These are phyloP conservation scores for Albizia julibrissin DNA, from an alignment of 306 rosid species.

Conservation along the genomic window DNA sequence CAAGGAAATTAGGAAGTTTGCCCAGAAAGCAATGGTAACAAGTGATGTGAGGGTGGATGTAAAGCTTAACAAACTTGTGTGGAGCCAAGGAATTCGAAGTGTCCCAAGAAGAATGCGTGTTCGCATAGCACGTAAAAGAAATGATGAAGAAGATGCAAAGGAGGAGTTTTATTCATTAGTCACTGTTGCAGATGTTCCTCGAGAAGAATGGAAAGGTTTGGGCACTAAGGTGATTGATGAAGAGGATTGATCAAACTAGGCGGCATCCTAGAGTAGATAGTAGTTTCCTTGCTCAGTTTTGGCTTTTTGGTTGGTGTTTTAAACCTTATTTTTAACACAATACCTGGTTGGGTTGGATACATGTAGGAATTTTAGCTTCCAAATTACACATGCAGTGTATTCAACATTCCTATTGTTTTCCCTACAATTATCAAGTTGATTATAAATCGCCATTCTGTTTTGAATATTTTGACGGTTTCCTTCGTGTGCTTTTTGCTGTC, in stretches of 20 bases:
- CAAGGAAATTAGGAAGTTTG: slow-evolving; percentile 51
- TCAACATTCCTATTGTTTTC: background rate
- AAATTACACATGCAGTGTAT: background rate
- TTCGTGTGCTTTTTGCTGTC: background rate
- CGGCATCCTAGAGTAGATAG: background rate
- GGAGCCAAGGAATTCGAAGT: slow-evolving; percentile 53
- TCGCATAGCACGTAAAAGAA: slow-evolving; percentile 40
- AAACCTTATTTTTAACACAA: background rate
- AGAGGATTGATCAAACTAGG: slow-evolving; percentile 37
- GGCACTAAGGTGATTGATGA: slow-evolving; percentile 52
- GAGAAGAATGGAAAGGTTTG: slow-evolving; percentile 45
- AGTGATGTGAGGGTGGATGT: slow-evolving; percentile 51
- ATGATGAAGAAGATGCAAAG: slow-evolving; percentile 54
- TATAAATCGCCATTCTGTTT: background rate
- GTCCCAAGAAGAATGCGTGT: slow-evolving; percentile 42
- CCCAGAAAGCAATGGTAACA: slow-evolving; percentile 52
- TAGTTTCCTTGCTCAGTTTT: slow-evolving; percentile 23
- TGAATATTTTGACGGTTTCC: background rate
- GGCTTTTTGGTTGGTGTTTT: background rate
- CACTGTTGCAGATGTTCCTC: slow-evolving; percentile 42
- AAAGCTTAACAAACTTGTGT: slow-evolving; percentile 48
- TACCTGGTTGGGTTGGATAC: background rate
- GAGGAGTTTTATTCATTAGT: slow-evolving; percentile 53
- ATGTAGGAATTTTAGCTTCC: background rate
- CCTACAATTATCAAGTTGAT: background rate